Conservation (phyloP, 495 filamentous ascomycete species). For the Xylaria palmicola region DNA sequence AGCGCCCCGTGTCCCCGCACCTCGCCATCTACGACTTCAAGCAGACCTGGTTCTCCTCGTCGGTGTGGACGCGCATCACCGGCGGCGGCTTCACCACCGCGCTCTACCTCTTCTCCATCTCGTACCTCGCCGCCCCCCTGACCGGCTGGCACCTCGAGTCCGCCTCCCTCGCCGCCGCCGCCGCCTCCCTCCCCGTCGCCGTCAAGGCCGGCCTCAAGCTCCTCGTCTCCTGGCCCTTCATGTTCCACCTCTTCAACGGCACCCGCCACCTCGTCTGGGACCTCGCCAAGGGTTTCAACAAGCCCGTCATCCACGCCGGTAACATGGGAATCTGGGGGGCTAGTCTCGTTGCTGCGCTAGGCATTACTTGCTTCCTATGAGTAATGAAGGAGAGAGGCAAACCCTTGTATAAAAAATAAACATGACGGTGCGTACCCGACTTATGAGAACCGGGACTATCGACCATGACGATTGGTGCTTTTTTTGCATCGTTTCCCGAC, state of each 20-base stretch:
- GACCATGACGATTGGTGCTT: neutral
- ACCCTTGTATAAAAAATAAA: neutral
- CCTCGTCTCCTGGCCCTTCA: constrained; percentile 74
- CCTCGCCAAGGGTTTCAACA: constrained; percentile 63
- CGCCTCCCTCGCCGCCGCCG: constrained; percentile 71
- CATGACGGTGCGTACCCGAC: too few species aligned
- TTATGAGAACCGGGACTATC: too few species aligned
- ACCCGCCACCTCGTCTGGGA: constrained; percentile 91
- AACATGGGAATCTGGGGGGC: constrained; percentile 75
- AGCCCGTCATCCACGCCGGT: constrained; percentile 67
- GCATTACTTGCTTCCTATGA: constrained; percentile 52
- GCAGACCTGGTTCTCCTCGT: constrained; percentile 76
- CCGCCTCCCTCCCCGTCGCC: constrained; percentile 67
- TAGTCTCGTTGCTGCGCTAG: constrained; percentile 60
- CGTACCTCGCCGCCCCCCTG: constrained; percentile 79
- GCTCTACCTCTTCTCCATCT: constrained; percentile 79
- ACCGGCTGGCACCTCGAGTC: constrained; percentile 85
- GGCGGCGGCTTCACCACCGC: constrained; percentile 67
- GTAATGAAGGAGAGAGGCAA: neutral
- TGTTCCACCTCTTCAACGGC: constrained; percentile 83
- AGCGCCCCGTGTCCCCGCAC: constrained; percentile 85
- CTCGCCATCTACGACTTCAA: constrained; percentile 84
- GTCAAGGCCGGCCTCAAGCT: constrained; percentile 74
- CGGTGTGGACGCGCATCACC: constrained; percentile 75
- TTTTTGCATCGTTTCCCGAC: neutral